Percentiles rank a stretch among this genome's conserved stretches.
These are phyloP conservation scores for Geosmithia morbida DNA, from an alignment of 2,329 filamentous ascomycete species.

Conservation along the genomic window DNA sequence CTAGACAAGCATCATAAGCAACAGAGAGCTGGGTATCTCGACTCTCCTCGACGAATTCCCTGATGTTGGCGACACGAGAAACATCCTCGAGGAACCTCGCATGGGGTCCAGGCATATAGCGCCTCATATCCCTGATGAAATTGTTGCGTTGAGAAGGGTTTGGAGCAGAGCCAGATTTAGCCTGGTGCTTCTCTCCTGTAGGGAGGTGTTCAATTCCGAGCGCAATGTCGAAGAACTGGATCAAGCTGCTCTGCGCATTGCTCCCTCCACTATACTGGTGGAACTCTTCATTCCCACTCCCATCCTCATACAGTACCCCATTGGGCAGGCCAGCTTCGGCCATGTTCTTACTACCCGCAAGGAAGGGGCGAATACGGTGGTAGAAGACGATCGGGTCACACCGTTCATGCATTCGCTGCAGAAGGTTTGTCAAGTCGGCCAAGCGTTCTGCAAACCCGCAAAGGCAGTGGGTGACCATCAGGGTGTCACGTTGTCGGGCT, in stretches of 20 bases:
- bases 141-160: constrained; percentile 38
- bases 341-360: constrained; percentile 98
- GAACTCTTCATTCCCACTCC: constrained; percentile 51
- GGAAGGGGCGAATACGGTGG: constrained; percentile 85
- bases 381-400: constrained; percentile 95
- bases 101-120: constrained; percentile 92
- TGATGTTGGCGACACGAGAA: constrained; percentile 69
- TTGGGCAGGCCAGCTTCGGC: constrained; percentile 77
- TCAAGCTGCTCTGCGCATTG: constrained; percentile 91
- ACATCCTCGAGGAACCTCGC: constrained; percentile 79
- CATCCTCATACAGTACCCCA: constrained; percentile 79
- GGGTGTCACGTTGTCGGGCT: constrained; percentile 53
- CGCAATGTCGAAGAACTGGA: constrained; percentile 93
- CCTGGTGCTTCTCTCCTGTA: constrained; percentile 53
- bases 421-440: constrained; percentile 65
- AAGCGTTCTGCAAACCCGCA: constrained; percentile 72
- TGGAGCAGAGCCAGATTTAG: constrained; percentile 9
- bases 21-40: constrained; percentile 45
- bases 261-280: constrained; percentile 85
- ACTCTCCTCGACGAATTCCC: constrained; percentile 54
- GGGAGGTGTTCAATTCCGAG: constrained; percentile 83
- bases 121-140: constrained; percentile 93
- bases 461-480: constrained; percentile 64
- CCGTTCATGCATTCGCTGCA: constrained; percentile 86
- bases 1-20: constrained; percentile 83